These are phyloP conservation scores for Tillandsia fasciculata DNA, from an alignment of 176 grass and related monocot genomes.

Conservation along the genomic window DNA sequence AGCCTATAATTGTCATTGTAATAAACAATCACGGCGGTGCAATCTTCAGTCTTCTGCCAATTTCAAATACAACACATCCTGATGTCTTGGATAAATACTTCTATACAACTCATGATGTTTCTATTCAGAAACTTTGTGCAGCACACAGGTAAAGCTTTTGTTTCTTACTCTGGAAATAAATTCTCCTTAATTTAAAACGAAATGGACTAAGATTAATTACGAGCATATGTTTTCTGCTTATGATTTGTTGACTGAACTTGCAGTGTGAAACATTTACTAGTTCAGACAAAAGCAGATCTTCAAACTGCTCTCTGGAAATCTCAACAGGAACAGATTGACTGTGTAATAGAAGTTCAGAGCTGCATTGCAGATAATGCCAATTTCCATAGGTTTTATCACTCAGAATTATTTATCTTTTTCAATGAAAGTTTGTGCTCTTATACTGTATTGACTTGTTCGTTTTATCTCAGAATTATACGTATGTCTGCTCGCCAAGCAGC, in stretches of 20 bases:
- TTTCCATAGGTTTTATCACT: constrained; percentile 60
- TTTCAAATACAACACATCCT: constrained; percentile 45
- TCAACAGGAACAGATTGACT: constrained; percentile 41
- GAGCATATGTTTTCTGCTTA: neutral
- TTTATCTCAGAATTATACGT: constrained; percentile 46
- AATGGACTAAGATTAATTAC: neutral
- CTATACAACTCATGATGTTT: constrained; percentile 76
- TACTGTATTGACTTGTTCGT: constrained; percentile 15
- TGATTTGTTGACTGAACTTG: constrained; percentile 14
- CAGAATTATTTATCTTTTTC: neutral
- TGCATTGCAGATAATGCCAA: constrained; percentile 58
- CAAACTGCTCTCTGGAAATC: constrained; percentile 57
- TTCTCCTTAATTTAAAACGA: neutral
- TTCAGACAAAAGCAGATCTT: constrained; percentile 76
- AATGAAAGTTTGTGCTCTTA: constrained; percentile 1
- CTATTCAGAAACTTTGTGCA: constrained; percentile 68
- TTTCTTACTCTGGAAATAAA: no score
- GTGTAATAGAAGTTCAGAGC: constrained; percentile 69
- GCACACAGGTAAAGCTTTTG: constrained; percentile 60
- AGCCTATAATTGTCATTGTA: constrained; percentile 77
- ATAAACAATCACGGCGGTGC: constrained; percentile 96
- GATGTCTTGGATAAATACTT: constrained; percentile 82
- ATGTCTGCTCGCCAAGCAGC: constrained; percentile 35
- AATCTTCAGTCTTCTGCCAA: constrained; percentile 91
- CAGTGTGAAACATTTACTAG: constrained; percentile 76